These are phyloP conservation scores for Fusarium agapanthi DNA, from an alignment of 2,329 filamentous ascomycete genomes.

Conservation along the genomic window DNA sequence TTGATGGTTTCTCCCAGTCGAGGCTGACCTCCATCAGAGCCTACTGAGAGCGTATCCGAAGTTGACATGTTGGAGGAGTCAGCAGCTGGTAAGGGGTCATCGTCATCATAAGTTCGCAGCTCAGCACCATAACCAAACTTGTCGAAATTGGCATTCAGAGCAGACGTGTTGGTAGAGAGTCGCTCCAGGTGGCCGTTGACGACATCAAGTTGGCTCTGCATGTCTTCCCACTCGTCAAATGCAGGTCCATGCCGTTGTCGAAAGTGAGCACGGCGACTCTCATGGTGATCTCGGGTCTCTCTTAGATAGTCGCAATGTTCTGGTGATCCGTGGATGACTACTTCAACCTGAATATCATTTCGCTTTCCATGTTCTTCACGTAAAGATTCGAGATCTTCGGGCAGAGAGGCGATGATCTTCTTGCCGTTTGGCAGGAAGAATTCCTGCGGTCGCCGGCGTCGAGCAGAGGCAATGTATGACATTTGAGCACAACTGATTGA, in stretches of 20 bases:
- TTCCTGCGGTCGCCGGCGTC: conserved; percentile 56
- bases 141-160: conserved; percentile 67
- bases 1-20: conserved; percentile 57
- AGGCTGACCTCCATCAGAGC: conserved; percentile 24
- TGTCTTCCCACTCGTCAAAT: conserved; percentile 65
- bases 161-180: conserved; percentile 62
- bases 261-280: conserved; percentile 56
- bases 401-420: conserved; percentile 64
- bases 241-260: conserved; percentile 58
- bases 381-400: conserved; percentile 62
- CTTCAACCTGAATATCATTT: conserved; percentile 56
- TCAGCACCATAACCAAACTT: conserved; percentile 70
- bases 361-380: conserved; percentile 52
- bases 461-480: conserved; percentile 34
- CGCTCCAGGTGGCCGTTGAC: conserved; percentile 63
- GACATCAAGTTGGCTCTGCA: conserved; percentile 61
- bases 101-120: conserved; percentile 57
- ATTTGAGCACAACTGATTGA: conserved; percentile 5
- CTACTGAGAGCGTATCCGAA: conserved; percentile 40
- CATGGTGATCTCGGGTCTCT: conserved; percentile 62
- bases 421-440: conserved; percentile 65
- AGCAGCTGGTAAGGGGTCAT: conserved; percentile 14
- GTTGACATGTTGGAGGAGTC: conserved; percentile 34
- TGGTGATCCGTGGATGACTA: conserved; percentile 65
- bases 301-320: conserved; percentile 58